Conservation (phyloP, 169 alveolate species). For the Plasmodium knowlesi region DNA sequence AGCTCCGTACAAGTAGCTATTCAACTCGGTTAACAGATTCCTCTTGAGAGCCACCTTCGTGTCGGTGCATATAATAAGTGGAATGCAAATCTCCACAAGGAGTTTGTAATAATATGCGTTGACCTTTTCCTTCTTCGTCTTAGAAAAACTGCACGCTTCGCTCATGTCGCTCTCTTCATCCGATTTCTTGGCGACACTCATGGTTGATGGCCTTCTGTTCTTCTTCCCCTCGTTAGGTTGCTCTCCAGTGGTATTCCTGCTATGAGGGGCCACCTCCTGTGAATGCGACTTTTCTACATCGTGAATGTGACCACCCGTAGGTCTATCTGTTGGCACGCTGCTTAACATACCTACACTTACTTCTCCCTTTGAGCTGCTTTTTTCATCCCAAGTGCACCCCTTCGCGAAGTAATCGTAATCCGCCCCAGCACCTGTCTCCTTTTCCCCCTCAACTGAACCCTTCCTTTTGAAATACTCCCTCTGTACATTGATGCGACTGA, state of each 20-base stretch:
- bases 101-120: slow-evolving; percentile 51
- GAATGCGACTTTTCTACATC: not conserved
- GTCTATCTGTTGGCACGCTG: not conserved
- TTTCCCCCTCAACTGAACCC: not conserved
- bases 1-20: slow-evolving; percentile 15
- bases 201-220: not conserved
- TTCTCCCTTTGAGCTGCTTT: not conserved
- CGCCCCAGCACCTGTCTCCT: not conserved
- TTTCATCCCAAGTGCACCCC: not conserved
- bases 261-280: not conserved
- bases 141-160: slow-evolving; percentile 5
- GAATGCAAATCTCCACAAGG: slow-evolving; percentile 54
- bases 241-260: not conserved
- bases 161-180: slow-evolving; percentile 10
- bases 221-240: not conserved
- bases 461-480: slow-evolving; percentile 1
- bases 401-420: not conserved
- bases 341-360: not conserved
- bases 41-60: slow-evolving; percentile 32
- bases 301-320: not conserved
- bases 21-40: slow-evolving; percentile 8
- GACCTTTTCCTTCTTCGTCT: slow-evolving; percentile 29
- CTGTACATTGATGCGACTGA: not conserved
- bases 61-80: slow-evolving; percentile 61
- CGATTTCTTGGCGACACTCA: not conserved